Evolutionary conservation across 257 asterid genomes (phyloP).

Genomic region (Coffea canephora): DNA sequence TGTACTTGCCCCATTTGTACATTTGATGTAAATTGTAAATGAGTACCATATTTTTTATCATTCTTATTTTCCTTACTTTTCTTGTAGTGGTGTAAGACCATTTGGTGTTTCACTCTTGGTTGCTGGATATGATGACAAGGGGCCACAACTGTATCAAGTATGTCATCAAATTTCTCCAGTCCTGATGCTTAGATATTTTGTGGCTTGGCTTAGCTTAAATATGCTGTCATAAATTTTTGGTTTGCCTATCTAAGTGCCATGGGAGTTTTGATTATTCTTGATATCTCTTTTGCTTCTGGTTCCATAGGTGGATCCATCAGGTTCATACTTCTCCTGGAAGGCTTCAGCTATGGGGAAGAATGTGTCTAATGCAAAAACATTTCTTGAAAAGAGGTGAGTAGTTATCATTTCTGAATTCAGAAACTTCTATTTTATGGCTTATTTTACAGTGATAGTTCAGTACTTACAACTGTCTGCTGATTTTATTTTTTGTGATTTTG

Average conservation of each 20-base stretch:
- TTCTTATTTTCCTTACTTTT: constrained; percentile 19
- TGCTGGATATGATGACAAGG: constrained; percentile 98
- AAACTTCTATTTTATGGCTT: not conserved
- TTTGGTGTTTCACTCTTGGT: constrained; percentile 95
- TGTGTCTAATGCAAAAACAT: constrained; percentile 96
- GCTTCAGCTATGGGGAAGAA: constrained; percentile 99
- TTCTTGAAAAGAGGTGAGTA: constrained; percentile 87
- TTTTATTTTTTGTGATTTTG: not conserved
- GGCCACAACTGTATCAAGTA: constrained; percentile 97
- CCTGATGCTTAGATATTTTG: not conserved
- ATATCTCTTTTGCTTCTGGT: not conserved
- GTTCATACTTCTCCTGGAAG: constrained; percentile 98
- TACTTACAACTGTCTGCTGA: no score
- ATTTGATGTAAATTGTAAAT: not conserved
- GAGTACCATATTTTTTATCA: not conserved
- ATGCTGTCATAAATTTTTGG: not conserved
- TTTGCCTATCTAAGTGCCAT: not conserved
- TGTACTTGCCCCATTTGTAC: not conserved
- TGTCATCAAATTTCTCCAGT: constrained; percentile 9
- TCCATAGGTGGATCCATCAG: constrained; percentile 92
- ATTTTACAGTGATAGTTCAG: not conserved
- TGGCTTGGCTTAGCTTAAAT: not conserved
- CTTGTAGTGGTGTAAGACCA: constrained; percentile 89
- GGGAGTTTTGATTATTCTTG: not conserved
- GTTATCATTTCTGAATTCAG: not conserved